phyloP scores from a whole-genome alignment of 2,329 filamentous ascomycete species.

The Gnomoniopsis smithogilvyi region DNA sequence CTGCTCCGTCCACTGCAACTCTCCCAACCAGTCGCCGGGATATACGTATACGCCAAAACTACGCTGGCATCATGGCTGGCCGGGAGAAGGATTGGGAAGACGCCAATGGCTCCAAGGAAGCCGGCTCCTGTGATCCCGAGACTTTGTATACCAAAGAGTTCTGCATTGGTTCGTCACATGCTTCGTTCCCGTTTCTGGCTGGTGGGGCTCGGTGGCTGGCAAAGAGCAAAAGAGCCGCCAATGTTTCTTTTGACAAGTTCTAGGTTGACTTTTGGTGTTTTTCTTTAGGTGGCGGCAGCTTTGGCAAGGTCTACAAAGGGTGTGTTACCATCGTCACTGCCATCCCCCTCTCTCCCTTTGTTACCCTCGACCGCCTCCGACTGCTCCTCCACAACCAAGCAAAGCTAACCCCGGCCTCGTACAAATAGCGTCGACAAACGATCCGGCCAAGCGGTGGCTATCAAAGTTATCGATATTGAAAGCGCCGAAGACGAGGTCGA shows the following conservation, averaged over 20 bases:
- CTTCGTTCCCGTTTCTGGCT: conserved; percentile 5
- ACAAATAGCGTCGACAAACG: conserved; percentile 76
- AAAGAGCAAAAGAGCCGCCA: neutral
- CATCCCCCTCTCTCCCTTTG: conserved; percentile 12
- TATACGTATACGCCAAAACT: neutral
- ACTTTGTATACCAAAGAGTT: conserved; percentile 90
- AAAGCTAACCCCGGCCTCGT: conserved; percentile 17
- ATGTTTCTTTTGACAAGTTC: conserved; percentile 4
- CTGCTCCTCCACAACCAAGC: neutral
- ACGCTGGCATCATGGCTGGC: conserved; percentile 40
- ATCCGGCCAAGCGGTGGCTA: conserved; percentile 89
- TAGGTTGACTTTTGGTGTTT: conserved; percentile 23
- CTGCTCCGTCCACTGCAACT: too few relatives aligned
- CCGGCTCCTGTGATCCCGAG: conserved; percentile 72
- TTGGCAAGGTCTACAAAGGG: conserved; percentile 99
- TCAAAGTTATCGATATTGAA: conserved; percentile 98
- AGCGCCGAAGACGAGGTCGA: conserved; percentile 99
- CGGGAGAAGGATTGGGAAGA: conserved; percentile 37
- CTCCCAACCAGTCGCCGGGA: too few relatives aligned
- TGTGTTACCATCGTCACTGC: conserved; percentile 43
- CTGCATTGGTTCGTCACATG: conserved; percentile 66
- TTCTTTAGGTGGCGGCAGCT: conserved; percentile 80
- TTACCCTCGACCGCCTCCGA: neutral
- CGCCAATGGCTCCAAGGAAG: conserved; percentile 40
- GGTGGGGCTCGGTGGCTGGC: neutral